These are phyloP conservation scores for Cryphonectria radicalis DNA, from an alignment of 2,329 filamentous ascomycete species.

Conservation along the genomic window DNA sequence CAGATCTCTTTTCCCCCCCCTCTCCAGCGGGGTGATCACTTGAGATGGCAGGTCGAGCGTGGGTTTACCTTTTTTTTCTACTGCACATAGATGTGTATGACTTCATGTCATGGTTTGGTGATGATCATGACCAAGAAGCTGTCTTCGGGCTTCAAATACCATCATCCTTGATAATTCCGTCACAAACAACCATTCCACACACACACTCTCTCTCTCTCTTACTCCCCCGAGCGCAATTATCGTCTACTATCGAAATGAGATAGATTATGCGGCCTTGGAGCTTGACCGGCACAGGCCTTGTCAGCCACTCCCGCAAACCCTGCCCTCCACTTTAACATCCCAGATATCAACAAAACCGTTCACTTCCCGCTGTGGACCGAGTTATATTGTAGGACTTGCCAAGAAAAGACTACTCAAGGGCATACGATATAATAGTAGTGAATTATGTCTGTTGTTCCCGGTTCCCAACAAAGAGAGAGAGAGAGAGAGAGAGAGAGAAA, in stretches of 20 bases:
- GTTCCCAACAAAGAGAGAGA: neutral
- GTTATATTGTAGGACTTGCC: neutral
- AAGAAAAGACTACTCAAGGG: neutral
- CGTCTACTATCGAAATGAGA: neutral
- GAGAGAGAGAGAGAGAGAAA: neutral
- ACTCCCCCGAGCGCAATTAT: neutral
- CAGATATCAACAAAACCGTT: neutral
- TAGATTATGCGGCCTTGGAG: neutral
- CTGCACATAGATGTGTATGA: neutral
- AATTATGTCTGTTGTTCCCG: neutral
- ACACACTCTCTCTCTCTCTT: neutral
- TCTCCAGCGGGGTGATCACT: neutral
- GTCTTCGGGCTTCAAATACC: neutral
- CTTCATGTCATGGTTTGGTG: neutral
- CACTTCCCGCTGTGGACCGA: neutral
- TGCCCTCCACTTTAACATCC: neutral
- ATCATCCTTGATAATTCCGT: neutral
- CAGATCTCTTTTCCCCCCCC: neutral
- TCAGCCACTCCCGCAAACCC: neutral
- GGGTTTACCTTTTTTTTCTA: neutral
- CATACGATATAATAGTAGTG: neutral
- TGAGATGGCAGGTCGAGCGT: slow-evolving; percentile 12
- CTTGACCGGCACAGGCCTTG: neutral
- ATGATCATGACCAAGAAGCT: neutral
- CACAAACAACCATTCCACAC: neutral